A percentile compares a stretch with the other conserved stretches of the same genome.
These are phyloP conservation scores for Fusarium armeniacum DNA, from an alignment of 2,329 filamentous ascomycete genomes.

Conservation along the genomic window DNA sequence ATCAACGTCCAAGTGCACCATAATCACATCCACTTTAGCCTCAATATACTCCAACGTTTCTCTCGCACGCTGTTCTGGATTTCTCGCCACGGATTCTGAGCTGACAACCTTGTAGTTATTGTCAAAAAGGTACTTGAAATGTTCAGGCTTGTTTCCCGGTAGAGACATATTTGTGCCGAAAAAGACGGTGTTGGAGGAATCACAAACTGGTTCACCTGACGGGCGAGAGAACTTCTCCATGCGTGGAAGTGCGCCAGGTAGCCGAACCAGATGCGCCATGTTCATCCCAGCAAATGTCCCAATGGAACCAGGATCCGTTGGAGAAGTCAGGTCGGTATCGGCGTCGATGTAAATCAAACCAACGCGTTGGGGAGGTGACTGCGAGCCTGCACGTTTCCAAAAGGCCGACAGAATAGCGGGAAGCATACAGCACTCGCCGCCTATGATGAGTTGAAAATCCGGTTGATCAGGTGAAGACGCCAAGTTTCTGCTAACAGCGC, in stretches of 20 bases:
- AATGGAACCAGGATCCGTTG: slow-evolving; percentile 33
- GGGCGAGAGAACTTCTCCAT: slow-evolving; percentile 40
- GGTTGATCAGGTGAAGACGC: background rate
- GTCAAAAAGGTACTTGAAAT: slow-evolving; percentile 44
- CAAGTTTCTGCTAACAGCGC: slow-evolving; percentile 10
- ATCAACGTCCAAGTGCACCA: slow-evolving; percentile 45
- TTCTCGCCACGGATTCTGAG: slow-evolving; percentile 26
- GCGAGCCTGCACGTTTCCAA: slow-evolving; percentile 20
- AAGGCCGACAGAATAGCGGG: slow-evolving; percentile 35
- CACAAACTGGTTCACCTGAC: slow-evolving; percentile 37
- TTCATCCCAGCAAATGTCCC: slow-evolving; percentile 45
- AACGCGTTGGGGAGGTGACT: slow-evolving; percentile 14
- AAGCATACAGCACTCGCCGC: slow-evolving; percentile 42
- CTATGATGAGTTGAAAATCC: slow-evolving; percentile 37
- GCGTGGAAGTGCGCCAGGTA: slow-evolving; percentile 18
- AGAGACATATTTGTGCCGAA: slow-evolving; percentile 44
- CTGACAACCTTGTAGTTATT: slow-evolving; percentile 42
- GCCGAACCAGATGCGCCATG: slow-evolving; percentile 37
- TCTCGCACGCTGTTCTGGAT: slow-evolving; percentile 27
- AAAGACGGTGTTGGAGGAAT: slow-evolving; percentile 38
- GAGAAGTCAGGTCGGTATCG: slow-evolving; percentile 42
- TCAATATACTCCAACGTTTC: slow-evolving; percentile 36
- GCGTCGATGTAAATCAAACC: slow-evolving; percentile 46
- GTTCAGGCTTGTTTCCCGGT: slow-evolving; percentile 39
- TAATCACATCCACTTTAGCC: slow-evolving; percentile 34